phyloP scores from a whole-genome alignment of 176 grass and related monocot species.

The Eleusine indica region DNA sequence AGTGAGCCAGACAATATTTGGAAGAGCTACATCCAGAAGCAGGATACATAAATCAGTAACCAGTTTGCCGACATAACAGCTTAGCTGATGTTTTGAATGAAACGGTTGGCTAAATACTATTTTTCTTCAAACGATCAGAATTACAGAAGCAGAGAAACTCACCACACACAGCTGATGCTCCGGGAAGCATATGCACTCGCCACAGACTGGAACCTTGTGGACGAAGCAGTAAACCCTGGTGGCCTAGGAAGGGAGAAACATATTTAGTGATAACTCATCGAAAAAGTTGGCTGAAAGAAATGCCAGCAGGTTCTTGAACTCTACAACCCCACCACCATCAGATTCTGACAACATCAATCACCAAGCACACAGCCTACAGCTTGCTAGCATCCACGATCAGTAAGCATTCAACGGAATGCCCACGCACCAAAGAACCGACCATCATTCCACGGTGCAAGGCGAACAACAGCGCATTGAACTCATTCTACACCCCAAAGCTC shows the following conservation, averaged over 20 bases:
- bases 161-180: conserved; percentile 97
- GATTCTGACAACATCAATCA: conserved; percentile 5
- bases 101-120: background rate
- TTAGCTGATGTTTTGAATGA: conserved; percentile 4
- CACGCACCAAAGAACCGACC: background rate
- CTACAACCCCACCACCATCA: conserved; percentile 8
- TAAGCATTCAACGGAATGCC: background rate
- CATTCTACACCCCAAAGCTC: background rate
- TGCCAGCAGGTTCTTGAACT: background rate
- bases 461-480: background rate
- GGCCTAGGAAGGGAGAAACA: conserved; percentile 55
- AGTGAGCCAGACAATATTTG: background rate
- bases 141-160: conserved; percentile 30
- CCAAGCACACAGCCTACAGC: conserved; percentile 1
- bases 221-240: conserved; percentile 99
- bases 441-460: background rate
- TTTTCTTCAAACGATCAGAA: background rate
- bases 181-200: conserved; percentile 94
- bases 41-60: background rate
- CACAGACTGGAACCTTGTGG: conserved; percentile 92
- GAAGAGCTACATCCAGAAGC: conserved; percentile 22
- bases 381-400: conserved; percentile 6
- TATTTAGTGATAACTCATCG: background rate
- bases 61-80: background rate
- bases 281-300: background rate